A percentile compares a stretch with the other conserved stretches of the same genome.
Evolutionary conservation across 2,329 filamentous ascomycete species (phyloP).

Genomic region (Tolypocladium ovalisporum): DNA sequence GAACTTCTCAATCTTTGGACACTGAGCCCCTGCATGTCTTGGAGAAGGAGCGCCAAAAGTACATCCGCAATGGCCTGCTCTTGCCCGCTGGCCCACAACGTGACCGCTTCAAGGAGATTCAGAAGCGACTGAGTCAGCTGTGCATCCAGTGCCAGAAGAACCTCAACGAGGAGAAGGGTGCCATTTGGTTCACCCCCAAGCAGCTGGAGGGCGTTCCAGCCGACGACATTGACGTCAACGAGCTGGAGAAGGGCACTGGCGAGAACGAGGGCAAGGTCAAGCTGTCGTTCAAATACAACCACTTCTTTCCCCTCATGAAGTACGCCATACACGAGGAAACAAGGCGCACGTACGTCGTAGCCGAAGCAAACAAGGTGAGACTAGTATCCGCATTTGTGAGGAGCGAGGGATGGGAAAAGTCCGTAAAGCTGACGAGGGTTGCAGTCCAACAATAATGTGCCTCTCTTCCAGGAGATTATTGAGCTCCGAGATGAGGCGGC

Average conservation of each 20-base stretch:
- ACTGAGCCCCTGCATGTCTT: slow-evolving; percentile 61
- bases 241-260: slow-evolving; percentile 59
- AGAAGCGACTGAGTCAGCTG: slow-evolving; percentile 66
- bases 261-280: slow-evolving; percentile 65
- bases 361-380: slow-evolving; percentile 65
- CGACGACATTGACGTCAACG: slow-evolving; percentile 53
- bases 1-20: slow-evolving; percentile 46
- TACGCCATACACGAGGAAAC: slow-evolving; percentile 62
- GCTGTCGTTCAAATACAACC: slow-evolving; percentile 75
- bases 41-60: slow-evolving; percentile 68
- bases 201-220: slow-evolving; percentile 66
- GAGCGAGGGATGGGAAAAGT: neutral
- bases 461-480: slow-evolving; percentile 65
- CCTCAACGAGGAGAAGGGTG: slow-evolving; percentile 73
- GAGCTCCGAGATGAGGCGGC: slow-evolving; percentile 69
- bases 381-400: too few species aligned
- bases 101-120: slow-evolving; percentile 78
- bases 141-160: slow-evolving; percentile 69
- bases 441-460: slow-evolving; percentile 56
- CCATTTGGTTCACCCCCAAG: slow-evolving; percentile 64
- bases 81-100: slow-evolving; percentile 58
- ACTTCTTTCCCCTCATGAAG: slow-evolving; percentile 68
- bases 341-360: slow-evolving; percentile 57
- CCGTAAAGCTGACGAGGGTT: neutral
- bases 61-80: slow-evolving; percentile 65